A percentile compares a stretch with the other conserved stretches of the same genome.
Conservation (phyloP, 257 asterid genomes). For the Capsicum baccatum region DNA sequence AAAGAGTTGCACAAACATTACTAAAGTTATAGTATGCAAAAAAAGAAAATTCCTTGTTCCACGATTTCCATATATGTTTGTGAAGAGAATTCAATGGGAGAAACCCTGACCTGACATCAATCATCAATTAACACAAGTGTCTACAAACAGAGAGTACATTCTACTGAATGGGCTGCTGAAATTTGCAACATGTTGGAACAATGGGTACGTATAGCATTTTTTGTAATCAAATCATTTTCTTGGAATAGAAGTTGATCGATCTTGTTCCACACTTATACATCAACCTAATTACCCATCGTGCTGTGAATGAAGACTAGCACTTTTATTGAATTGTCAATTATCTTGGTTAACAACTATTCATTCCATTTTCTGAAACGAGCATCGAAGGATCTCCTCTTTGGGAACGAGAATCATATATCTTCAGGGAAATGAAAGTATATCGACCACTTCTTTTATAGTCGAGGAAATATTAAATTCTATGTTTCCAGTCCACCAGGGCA, state of each 20-base stretch:
- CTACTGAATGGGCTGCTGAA: slow-evolving; percentile 6
- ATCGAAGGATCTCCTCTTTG: slow-evolving; percentile 7
- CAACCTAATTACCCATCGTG: not conserved
- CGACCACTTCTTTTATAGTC: not conserved
- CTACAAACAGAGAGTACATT: not conserved
- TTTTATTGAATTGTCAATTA: not conserved
- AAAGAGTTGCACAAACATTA: not conserved
- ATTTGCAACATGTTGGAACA: not conserved
- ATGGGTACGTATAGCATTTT: not conserved
- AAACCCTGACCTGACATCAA: not conserved
- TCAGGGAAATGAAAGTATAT: not conserved
- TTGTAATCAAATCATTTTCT: not conserved
- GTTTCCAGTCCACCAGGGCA: not conserved
- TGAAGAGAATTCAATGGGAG: slow-evolving; percentile 7
- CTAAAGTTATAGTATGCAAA: not conserved
- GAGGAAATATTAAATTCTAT: not conserved
- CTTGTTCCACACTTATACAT: not conserved
- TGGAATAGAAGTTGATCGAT: not conserved
- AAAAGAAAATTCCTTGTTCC: not conserved
- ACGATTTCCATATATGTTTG: slow-evolving; percentile 7
- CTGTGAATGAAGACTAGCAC: not conserved
- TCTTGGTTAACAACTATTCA: not conserved
- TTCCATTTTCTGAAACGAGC: not conserved
- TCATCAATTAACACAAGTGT: not conserved
- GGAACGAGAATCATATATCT: not conserved